These are phyloP conservation scores for Jasminum sambac DNA, from an alignment of 257 asterid genomes.

Conservation along the genomic window DNA sequence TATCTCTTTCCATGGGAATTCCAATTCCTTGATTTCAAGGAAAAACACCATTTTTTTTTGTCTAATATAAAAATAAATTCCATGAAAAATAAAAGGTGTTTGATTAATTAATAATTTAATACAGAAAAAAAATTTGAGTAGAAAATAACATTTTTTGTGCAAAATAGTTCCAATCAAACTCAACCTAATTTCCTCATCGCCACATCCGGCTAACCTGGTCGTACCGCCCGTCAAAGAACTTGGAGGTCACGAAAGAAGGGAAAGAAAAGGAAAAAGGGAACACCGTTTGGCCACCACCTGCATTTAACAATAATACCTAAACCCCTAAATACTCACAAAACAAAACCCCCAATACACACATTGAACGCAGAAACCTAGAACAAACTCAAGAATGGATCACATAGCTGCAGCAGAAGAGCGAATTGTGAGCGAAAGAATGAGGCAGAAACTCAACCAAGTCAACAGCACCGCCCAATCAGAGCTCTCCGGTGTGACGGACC, in stretches of 20 bases:
- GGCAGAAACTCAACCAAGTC: slow-evolving; percentile 80
- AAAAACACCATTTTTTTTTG: too few species aligned
- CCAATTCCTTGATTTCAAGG: too few species aligned
- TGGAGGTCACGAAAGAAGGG: slow-evolving; percentile 4
- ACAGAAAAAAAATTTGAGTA: too few species aligned
- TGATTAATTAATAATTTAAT: too few species aligned
- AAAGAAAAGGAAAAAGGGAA: not conserved
- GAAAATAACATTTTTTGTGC: too few species aligned
- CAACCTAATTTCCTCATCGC: too few species aligned
- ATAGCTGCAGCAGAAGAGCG: slow-evolving; percentile 88
- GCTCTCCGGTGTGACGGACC: slow-evolving; percentile 80
- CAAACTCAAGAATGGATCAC: slow-evolving; percentile 54
- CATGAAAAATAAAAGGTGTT: too few species aligned
- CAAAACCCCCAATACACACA: not conserved
- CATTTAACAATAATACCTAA: slow-evolving; percentile 21
- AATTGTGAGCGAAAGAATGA: slow-evolving; percentile 62
- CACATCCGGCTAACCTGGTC: too few species aligned
- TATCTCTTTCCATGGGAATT: too few species aligned
- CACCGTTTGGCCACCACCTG: too few species aligned
- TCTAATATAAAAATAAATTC: too few species aligned
- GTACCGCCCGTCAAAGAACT: not conserved
- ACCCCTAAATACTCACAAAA: slow-evolving; percentile 20
- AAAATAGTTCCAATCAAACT: too few species aligned
- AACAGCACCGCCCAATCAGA: slow-evolving; percentile 77
- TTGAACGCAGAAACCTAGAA: not conserved